Percentiles rank a stretch among this genome's conserved stretches.
Conservation (phyloP, 208 protist genomes). For the Dictyostelium gargantuum region DNA sequence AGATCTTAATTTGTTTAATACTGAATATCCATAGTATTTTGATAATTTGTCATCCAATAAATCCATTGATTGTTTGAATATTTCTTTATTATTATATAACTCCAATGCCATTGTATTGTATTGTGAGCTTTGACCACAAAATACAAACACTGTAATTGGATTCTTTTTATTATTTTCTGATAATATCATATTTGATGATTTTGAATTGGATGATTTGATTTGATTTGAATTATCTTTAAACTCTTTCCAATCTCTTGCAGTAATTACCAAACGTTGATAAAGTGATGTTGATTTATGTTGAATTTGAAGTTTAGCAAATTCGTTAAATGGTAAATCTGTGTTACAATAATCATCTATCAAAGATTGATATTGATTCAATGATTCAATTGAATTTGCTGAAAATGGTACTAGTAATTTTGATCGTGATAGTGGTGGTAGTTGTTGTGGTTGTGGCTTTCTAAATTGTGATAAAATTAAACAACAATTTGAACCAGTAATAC, state of each 20-base stretch:
- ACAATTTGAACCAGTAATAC: conserved; percentile 78
- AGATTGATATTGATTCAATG: not conserved
- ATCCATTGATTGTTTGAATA: no score
- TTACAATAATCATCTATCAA: not conserved
- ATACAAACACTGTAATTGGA: conserved; percentile 65
- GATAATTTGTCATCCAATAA: no score
- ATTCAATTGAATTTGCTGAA: not conserved
- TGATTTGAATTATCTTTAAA: no score
- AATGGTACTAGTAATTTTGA: not conserved
- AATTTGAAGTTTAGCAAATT: not conserved
- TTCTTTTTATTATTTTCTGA: no score
- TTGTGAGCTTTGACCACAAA: conserved; percentile 78
- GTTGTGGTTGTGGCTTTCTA: not conserved
- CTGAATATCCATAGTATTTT: no score
- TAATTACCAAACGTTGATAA: not conserved
- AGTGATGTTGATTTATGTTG: not conserved
- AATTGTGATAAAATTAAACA: conserved; percentile 65
- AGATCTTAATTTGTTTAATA: no score
- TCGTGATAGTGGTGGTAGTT: not conserved
- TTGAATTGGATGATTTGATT: not conserved
- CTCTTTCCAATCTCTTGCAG: not conserved
- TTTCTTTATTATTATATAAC: conserved; percentile 14
- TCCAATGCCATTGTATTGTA: conserved; percentile 64
- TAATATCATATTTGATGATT: not conserved
- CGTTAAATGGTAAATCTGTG: not conserved